phyloP scores from a whole-genome alignment of 306 rosid genomes.

The Cucumis cinereus region DNA sequence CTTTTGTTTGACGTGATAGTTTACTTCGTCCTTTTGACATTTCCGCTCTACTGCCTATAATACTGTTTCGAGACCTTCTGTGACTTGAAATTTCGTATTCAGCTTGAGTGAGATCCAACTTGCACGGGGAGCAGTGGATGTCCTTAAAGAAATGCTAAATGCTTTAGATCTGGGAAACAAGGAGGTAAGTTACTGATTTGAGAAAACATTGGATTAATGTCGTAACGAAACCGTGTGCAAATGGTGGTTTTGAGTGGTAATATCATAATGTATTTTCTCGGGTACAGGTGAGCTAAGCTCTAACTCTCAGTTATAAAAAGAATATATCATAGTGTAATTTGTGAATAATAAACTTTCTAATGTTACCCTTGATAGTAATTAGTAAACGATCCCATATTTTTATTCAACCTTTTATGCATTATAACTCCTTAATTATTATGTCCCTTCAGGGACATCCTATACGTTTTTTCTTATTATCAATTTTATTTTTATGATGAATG shows the following conservation, averaged over 20 bases:
- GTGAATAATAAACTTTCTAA: background rate
- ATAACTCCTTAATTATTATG: too few species aligned
- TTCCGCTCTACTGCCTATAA: background rate
- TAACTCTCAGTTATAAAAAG: too few species aligned
- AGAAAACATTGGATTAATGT: background rate
- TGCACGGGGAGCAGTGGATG: conserved; percentile 92
- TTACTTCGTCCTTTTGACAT: background rate
- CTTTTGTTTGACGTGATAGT: background rate
- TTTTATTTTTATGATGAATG: background rate
- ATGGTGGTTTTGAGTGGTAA: background rate
- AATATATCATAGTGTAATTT: background rate
- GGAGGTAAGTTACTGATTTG: conserved; percentile 44
- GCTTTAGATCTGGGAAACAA: conserved; percentile 70
- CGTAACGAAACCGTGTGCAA: background rate
- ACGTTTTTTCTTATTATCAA: background rate
- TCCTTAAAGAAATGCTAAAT: conserved; percentile 84
- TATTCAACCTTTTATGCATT: background rate
- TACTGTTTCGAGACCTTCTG: background rate
- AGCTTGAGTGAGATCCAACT: conserved; percentile 91
- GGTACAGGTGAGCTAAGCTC: too few species aligned
- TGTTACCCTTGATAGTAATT: background rate
- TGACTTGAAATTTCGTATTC: background rate
- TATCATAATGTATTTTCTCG: background rate
- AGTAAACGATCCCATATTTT: background rate
- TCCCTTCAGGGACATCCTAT: too few species aligned